phyloP scores from a whole-genome alignment of 768 basidiomycete species.

The Leccinum pellstonianum region DNA sequence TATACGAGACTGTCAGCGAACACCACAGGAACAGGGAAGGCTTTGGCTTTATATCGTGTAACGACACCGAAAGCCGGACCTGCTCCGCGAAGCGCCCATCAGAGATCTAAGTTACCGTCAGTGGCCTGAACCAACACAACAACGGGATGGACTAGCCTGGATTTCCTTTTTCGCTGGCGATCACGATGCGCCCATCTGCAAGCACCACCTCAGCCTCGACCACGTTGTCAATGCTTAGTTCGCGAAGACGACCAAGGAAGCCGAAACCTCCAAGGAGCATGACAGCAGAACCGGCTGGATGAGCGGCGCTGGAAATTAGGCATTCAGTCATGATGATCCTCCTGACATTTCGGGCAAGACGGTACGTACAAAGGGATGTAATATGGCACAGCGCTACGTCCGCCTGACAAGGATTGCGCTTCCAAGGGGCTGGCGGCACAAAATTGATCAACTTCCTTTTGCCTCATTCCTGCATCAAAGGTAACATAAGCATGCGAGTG shows the following conservation, averaged over 20 bases:
- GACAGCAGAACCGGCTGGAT: constrained; percentile 75
- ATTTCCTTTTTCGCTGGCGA: constrained; percentile 69
- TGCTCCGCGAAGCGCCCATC: constrained; percentile 86
- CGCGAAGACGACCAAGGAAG: constrained; percentile 77
- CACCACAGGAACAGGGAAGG: constrained; percentile 85
- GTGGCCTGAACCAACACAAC: neutral
- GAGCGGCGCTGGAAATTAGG: constrained; percentile 56
- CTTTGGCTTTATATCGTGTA: constrained; percentile 86
- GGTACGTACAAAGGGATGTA: constrained; percentile 72
- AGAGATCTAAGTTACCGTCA: constrained; percentile 57
- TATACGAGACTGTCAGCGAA: constrained; percentile 93
- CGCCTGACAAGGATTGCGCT: constrained; percentile 51
- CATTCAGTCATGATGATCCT: neutral
- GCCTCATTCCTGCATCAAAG: constrained; percentile 81
- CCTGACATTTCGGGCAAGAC: constrained; percentile 3
- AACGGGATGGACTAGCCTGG: constrained; percentile 46
- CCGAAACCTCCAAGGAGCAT: constrained; percentile 91
- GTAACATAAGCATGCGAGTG: constrained; percentile 78
- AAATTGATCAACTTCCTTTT: constrained; percentile 80
- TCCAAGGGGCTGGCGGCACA: constrained; percentile 68
- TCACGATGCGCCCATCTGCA: constrained; percentile 83
- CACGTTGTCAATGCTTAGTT: constrained; percentile 85
- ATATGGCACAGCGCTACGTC: constrained; percentile 63
- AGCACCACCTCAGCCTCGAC: constrained; percentile 92
- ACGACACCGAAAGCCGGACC: constrained; percentile 82